phyloP scores from a whole-genome alignment of 148 eudicot species.

The Talinum fruticosum region DNA sequence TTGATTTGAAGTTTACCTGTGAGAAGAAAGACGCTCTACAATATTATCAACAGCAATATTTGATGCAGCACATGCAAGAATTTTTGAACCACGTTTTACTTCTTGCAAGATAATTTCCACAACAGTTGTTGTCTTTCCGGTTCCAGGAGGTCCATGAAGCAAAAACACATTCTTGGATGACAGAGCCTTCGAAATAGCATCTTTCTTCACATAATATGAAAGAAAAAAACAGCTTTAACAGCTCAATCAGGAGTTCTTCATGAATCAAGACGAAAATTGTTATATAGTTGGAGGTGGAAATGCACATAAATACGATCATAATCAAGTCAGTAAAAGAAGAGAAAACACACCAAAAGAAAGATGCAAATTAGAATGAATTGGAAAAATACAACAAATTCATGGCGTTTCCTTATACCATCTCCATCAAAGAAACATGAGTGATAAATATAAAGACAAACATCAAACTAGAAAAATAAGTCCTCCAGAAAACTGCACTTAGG shows the following conservation, averaged over 20 bases:
- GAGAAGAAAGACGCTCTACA: constrained; percentile 85
- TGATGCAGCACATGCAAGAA: constrained; percentile 99
- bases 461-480: background rate
- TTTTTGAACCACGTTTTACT: constrained; percentile 95
- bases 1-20: constrained; percentile 50
- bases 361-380: background rate
- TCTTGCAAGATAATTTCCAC: constrained; percentile 95
- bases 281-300: background rate
- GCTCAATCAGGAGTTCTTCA: background rate
- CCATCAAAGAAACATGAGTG: background rate
- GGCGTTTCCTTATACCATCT: background rate
- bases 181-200: constrained; percentile 78
- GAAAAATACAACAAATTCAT: background rate
- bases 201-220: constrained; percentile 63
- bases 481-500: background rate
- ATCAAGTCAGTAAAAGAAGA: background rate
- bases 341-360: constrained; percentile 1
- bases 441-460: background rate
- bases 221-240: background rate
- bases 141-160: constrained; percentile 99
- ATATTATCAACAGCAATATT: constrained; percentile 98
- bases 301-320: background rate
- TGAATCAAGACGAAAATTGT: background rate
- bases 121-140: constrained; percentile 96
- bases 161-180: constrained; percentile 86